Conservation (phyloP, 441 rosid genomes). For the Cnidoscolus chayamansa region DNA sequence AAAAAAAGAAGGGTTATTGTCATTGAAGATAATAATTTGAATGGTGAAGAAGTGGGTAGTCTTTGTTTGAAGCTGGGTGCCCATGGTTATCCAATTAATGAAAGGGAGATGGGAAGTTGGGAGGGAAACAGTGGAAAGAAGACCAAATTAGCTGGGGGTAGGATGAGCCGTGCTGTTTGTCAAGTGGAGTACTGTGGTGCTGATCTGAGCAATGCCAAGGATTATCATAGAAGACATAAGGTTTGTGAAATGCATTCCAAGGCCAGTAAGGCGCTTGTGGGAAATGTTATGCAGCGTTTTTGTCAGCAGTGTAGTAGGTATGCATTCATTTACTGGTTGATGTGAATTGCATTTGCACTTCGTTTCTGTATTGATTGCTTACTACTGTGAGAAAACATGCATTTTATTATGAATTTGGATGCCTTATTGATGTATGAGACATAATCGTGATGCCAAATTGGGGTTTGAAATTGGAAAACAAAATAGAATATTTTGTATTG, state of each 20-base stretch:
- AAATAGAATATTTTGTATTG: background rate
- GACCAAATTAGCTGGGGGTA: conserved; percentile 56
- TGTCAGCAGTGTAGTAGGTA: conserved; percentile 99
- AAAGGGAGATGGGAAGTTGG: conserved; percentile 44
- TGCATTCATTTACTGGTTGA: conserved; percentile 16
- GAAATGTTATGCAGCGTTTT: conserved; percentile 87
- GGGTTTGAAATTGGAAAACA: background rate
- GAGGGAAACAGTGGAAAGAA: conserved; percentile 63
- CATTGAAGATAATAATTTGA: conserved; percentile 46
- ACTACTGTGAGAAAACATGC: background rate
- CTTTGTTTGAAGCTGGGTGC: conserved; percentile 71
- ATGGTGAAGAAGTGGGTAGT: conserved; percentile 42
- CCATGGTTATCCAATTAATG: conserved; percentile 42
- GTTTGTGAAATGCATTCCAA: conserved; percentile 97
- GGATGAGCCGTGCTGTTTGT: conserved; percentile 64
- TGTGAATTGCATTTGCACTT: background rate
- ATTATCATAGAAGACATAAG: conserved; percentile 92
- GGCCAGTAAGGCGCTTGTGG: conserved; percentile 83
- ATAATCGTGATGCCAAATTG: background rate
- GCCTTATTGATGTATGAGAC: background rate
- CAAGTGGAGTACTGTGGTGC: conserved; percentile 93
- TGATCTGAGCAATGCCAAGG: conserved; percentile 87
- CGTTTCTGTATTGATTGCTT: background rate
- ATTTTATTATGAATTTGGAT: background rate
- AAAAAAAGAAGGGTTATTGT: conserved; percentile 71